phyloP scores from a whole-genome alignment of 805 yeast genomes.

The Myxozyma lipomycoides region DNA sequence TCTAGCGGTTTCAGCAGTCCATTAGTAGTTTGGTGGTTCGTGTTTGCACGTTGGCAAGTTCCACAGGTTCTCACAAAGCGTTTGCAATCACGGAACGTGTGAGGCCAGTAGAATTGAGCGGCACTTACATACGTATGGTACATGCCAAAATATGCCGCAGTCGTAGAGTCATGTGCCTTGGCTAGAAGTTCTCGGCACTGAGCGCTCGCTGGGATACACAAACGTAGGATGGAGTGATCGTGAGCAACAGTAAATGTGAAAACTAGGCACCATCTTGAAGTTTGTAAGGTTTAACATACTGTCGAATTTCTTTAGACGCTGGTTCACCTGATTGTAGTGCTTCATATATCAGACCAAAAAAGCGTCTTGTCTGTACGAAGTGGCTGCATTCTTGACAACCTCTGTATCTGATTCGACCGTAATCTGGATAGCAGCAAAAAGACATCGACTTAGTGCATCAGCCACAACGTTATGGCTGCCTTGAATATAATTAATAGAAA shows the following conservation, averaged over 20 bases:
- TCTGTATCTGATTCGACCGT: too few relatives aligned
- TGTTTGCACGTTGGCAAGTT: too few relatives aligned
- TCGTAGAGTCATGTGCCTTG: conserved; percentile 2
- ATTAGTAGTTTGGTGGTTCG: too few relatives aligned
- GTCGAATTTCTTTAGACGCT: background rate
- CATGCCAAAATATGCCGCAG: conserved; percentile 5
- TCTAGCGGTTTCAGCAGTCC: conserved; percentile 18
- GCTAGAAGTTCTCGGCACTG: background rate
- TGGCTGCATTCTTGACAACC: too few relatives aligned
- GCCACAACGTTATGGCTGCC: conserved; percentile 27
- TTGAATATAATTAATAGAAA: conserved; percentile 8
- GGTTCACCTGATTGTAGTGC: background rate
- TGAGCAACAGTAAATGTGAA: background rate
- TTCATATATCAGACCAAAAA: background rate
- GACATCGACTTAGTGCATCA: conserved; percentile 16
- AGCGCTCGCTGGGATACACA: conserved; percentile 1
- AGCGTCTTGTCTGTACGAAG: background rate
- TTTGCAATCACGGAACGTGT: conserved; percentile 8
- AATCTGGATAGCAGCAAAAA: background rate
- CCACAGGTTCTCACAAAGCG: too few relatives aligned
- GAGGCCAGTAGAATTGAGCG: conserved; percentile 8
- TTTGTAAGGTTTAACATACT: background rate
- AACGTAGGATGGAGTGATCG: background rate
- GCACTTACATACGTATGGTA: conserved; percentile 4
- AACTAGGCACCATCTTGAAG: background rate